Evolutionary conservation across 768 basidiomycete species (phyloP), one percentile per base, ranked within the genome.

Genomic region (Panus rudis): DNA sequence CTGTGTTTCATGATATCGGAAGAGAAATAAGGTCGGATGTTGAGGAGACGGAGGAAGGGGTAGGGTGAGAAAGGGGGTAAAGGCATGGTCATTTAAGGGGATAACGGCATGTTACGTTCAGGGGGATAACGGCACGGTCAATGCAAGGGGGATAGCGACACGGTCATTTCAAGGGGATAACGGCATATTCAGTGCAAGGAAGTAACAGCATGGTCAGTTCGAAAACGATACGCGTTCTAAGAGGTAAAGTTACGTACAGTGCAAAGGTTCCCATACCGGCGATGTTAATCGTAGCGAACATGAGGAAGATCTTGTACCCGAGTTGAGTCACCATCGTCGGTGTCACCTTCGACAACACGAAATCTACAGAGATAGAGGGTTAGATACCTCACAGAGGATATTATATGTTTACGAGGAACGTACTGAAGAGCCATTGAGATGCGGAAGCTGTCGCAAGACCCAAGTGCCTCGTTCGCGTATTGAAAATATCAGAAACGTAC

Each of bases 351-450:
- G 81, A 70, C 16, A 89, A 70, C 41, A 81, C 76, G 49, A 85
- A 87, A 61, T 84, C n/a, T n/a, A n/a, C n/a, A n/a, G n/a, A n/a
- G n/a, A n/a, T n/a, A n/a, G 4, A 10, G 17, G 28, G 16, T 41
- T 3, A 25, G 25, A 17, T 26, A 17, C 17, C 17, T 21, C 23
- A 16, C 13, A 31, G 20, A 11, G 13, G 21, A 16, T 27, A n/a
- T n/a, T 30, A 23, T 13, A 30, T 6, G 33, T 2, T 6, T n/a
- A 26, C 23, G n/a, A 22, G 24, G 13, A 70, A 77, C 42, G 52
- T 83, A 82, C n/a, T 88, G 73, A 75, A 89, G 7, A 92, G 62
- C 88, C 88, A 91, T 44, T 92, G 90, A 3, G 84, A 78, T 13
- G 79, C 78, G 45, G 82, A 81, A 0, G 82, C 90, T 4, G 78